phyloP scores from a whole-genome alignment of 2,329 filamentous ascomycete species.

The Periconia sp. region DNA sequence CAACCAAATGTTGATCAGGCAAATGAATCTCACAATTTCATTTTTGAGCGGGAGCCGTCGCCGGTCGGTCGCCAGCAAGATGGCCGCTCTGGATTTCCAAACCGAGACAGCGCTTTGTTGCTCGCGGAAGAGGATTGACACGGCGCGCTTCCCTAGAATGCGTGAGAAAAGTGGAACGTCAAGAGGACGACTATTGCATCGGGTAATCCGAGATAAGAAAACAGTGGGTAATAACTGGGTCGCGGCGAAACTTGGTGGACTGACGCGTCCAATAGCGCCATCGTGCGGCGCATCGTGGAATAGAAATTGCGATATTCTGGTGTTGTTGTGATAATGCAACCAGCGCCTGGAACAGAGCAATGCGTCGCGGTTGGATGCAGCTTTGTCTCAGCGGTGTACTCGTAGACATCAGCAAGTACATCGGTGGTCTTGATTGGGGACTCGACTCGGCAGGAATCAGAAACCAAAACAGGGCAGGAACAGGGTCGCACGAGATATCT shows the following conservation, averaged over 20 bases:
- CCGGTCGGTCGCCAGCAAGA: neutral
- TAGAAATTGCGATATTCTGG: constrained; percentile 2
- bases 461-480: neutral
- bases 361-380: no score
- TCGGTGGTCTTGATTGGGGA: no score
- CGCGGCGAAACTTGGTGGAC: constrained; percentile 17
- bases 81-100: neutral
- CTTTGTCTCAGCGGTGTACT: no score
- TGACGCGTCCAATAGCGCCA: constrained; percentile 31
- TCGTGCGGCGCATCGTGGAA: constrained; percentile 23
- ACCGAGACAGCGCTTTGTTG: neutral
- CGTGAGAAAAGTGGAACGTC: constrained; percentile 34
- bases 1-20: neutral
- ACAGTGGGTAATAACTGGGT: constrained; percentile 38
- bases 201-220: constrained; percentile 37
- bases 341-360: no score
- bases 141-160: constrained; percentile 16
- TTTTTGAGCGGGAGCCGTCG: neutral
- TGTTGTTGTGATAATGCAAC: neutral
- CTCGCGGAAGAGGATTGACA: constrained; percentile 25
- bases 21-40: no score
- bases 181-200: constrained; percentile 24
- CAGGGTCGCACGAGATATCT: neutral
- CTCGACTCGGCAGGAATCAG: no score
- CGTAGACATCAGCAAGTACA: no score